A percentile compares a stretch with the other conserved stretches of the same genome.
These are phyloP conservation scores for Kockiozyma suomiensis DNA, from an alignment of 805 yeast species.

Conservation along the genomic window DNA sequence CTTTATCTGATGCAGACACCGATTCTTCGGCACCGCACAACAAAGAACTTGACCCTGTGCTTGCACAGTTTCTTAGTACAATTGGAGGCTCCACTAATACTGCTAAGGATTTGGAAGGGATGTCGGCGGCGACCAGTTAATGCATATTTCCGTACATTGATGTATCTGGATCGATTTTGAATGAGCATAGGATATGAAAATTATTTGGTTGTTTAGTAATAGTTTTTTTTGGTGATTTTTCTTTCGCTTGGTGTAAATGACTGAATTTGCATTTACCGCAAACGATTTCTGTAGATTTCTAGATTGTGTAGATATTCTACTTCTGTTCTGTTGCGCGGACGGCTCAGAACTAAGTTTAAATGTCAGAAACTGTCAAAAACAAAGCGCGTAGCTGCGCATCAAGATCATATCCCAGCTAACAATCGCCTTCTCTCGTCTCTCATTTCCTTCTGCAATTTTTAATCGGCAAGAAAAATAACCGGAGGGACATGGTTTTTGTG, in stretches of 20 bases:
- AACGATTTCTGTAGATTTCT: not conserved
- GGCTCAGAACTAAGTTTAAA: not conserved
- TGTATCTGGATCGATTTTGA: not conserved
- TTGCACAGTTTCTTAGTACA: slow-evolving; percentile 24
- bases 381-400: not conserved
- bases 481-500: slow-evolving; percentile 9
- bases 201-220: not conserved
- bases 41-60: slow-evolving; percentile 27
- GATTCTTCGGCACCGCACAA: not conserved
- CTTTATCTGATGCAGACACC: not conserved
- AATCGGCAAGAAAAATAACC: not conserved
- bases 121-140: not conserved
- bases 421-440: too few relatives aligned
- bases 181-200: not conserved
- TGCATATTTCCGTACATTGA: not conserved
- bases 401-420: not conserved
- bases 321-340: too few relatives aligned
- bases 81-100: slow-evolving; percentile 6
- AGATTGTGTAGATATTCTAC: not conserved
- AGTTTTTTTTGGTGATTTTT: too few relatives aligned
- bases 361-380: not conserved
- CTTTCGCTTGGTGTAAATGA: too few relatives aligned
- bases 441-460: not conserved
- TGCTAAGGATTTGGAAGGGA: not conserved
- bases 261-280: too few relatives aligned